Conservation (phyloP, 306 rosid species). For the Inga oerstediana region DNA sequence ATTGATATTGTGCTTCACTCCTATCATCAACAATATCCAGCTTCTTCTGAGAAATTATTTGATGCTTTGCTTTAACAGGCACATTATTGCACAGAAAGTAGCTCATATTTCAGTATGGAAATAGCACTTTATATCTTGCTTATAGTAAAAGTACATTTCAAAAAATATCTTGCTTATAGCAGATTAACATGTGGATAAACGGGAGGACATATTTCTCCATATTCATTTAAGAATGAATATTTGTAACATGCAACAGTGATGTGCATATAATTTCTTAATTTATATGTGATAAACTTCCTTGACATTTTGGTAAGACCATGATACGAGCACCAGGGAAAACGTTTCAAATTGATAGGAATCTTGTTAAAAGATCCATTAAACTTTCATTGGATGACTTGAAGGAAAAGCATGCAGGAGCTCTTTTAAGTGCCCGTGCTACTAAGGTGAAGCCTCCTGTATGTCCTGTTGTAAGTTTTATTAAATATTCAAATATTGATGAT, state of each 20-base stretch:
- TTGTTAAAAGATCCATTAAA: constrained; percentile 64
- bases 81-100: neutral
- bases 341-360: constrained; percentile 53
- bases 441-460: constrained; percentile 52
- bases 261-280: neutral
- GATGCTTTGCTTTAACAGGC: constrained; percentile 21
- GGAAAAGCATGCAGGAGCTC: constrained; percentile 67
- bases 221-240: constrained; percentile 11
- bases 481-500: too few relatives aligned
- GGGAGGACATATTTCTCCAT: constrained; percentile 12
- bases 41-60: constrained; percentile 33
- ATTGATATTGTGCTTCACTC: constrained; percentile 77
- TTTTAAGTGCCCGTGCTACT: constrained; percentile 77
- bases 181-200: constrained; percentile 4
- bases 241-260: constrained; percentile 7
- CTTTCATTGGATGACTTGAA: constrained; percentile 84
- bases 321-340: constrained; percentile 47
- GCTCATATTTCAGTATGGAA: constrained; percentile 19
- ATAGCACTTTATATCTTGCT: neutral
- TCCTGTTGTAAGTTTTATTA: too few relatives aligned
- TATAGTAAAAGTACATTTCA: neutral
- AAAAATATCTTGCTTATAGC: neutral
- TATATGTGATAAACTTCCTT: constrained; percentile 53
- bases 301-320: constrained; percentile 52
- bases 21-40: constrained; percentile 69